phyloP scores from a whole-genome alignment of 176 grass and related monocot species.

The Avena sativa region DNA sequence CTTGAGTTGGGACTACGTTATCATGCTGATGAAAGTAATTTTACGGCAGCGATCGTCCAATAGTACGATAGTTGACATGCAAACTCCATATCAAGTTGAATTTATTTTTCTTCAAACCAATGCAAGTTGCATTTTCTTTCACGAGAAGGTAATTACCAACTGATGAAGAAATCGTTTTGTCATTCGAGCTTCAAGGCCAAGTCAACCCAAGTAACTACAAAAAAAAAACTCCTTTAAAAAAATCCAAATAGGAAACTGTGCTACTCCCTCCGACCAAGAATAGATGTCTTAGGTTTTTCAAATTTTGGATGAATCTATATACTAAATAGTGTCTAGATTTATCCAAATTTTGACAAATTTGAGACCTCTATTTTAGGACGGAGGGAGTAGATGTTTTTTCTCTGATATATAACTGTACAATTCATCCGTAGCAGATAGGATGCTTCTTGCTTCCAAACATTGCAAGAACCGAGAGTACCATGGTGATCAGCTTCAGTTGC shows the following conservation, averaged over 20 bases:
- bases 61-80: background rate
- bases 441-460: background rate
- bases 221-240: too few relatives aligned
- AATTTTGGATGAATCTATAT: too few relatives aligned
- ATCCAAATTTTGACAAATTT: too few relatives aligned
- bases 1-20: background rate
- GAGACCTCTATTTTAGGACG: too few relatives aligned
- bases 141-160: background rate
- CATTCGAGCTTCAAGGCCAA: background rate
- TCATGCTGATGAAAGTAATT: background rate
- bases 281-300: too few relatives aligned
- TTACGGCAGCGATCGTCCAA: background rate
- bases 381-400: background rate
- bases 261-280: too few relatives aligned
- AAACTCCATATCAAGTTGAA: background rate
- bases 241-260: too few relatives aligned
- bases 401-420: background rate
- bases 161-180: background rate
- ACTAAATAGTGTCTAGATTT: too few relatives aligned
- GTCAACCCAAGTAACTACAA: background rate
- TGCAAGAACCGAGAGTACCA: background rate
- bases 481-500: background rate
- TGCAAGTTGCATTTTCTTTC: background rate
- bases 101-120: background rate
- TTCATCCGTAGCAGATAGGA: background rate